These are phyloP conservation scores for Sclerotinia trifoliorum DNA, from an alignment of 2,329 filamentous ascomycete genomes.

Conservation along the genomic window DNA sequence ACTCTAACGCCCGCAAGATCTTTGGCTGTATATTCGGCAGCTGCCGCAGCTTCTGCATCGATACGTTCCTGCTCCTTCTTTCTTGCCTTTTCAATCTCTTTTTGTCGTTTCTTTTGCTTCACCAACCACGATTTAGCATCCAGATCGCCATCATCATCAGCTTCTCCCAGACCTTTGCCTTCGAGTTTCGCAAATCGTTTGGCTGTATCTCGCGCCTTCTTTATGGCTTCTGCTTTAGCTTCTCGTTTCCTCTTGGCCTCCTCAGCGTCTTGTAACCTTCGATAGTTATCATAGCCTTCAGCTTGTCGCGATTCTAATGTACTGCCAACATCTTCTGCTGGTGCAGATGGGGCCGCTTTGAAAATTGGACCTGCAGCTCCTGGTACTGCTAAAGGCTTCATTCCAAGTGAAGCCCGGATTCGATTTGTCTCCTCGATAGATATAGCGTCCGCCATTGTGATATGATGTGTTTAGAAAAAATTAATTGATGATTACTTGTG, in stretches of 20 bases:
- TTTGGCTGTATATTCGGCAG: constrained; percentile 76
- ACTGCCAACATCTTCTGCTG: constrained; percentile 68
- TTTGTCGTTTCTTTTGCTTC: constrained; percentile 89
- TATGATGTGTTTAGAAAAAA: not conserved
- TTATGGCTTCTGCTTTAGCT: constrained; percentile 76
- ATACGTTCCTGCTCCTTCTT: constrained; percentile 73
- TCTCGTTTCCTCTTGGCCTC: constrained; percentile 75
- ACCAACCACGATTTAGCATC: constrained; percentile 86
- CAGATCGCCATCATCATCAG: constrained; percentile 60
- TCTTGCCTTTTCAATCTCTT: constrained; percentile 78
- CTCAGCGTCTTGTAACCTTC: constrained; percentile 65
- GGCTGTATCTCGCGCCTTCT: constrained; percentile 81
- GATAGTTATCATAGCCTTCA: constrained; percentile 70
- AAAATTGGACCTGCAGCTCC: constrained; percentile 61
- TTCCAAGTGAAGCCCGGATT: constrained; percentile 81
- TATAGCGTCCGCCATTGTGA: constrained; percentile 54
- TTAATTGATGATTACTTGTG: not conserved
- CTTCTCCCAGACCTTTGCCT: constrained; percentile 81
- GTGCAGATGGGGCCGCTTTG: constrained; percentile 44
- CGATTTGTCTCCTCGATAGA: constrained; percentile 93
- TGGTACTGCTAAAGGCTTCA: constrained; percentile 85
- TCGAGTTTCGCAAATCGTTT: constrained; percentile 73
- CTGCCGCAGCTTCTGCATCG: constrained; percentile 67
- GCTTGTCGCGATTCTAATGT: constrained; percentile 81
- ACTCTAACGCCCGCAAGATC: constrained; percentile 91